Evolutionary conservation across 2,329 filamentous ascomycete species (phyloP).

Genomic region (Fusarium sp.): DNA sequence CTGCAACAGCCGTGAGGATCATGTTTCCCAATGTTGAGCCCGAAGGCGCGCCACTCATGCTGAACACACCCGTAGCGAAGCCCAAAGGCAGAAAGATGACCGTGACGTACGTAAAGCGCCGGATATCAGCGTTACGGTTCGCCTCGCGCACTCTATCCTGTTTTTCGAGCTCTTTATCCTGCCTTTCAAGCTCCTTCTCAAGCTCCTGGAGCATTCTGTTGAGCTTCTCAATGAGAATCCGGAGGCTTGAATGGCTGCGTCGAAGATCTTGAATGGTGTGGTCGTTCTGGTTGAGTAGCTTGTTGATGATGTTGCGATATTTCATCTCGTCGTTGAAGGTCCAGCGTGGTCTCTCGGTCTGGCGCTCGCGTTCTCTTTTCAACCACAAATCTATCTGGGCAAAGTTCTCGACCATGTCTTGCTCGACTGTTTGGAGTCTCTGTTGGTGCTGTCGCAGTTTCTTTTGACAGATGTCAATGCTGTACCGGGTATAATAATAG

Average conservation of each 20-base stretch:
- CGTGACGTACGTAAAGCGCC: neutral
- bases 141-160: neutral
- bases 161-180: neutral
- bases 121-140: neutral
- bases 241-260: neutral
- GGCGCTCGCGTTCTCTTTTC: neutral
- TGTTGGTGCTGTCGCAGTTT: neutral
- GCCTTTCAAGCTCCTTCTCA: rapidly evolving
- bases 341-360: neutral
- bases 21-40: neutral
- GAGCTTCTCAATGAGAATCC: rapidly evolving
- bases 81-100: neutral
- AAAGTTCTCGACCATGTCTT: neutral
- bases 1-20: neutral
- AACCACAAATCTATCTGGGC: neutral
- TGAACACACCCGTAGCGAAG: neutral
- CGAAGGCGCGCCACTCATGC: neutral
- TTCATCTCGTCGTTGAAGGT: neutral
- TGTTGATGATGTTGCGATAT: neutral
- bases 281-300: neutral
- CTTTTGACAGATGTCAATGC: neutral
- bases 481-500: neutral
- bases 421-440: neutral
- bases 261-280: neutral
- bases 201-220: neutral